Evolutionary conservation across 208 protist genomes (phyloP).

Genomic region (Crithidia mellificae): DNA sequence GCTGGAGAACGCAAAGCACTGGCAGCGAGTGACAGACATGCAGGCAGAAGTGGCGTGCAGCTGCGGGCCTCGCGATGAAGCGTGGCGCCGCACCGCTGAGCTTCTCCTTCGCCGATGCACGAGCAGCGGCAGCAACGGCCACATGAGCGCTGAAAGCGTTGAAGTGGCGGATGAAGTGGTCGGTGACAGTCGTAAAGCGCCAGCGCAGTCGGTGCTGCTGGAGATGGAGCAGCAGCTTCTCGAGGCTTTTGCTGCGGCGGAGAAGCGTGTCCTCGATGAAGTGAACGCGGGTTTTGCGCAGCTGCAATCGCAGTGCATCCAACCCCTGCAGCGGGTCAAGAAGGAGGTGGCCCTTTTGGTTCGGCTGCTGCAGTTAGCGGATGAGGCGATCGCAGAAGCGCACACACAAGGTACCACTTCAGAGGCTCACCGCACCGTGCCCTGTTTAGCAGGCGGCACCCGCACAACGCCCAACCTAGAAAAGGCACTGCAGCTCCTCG

Average conservation of each 20-base stretch:
- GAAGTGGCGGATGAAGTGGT: background rate
- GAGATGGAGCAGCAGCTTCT: constrained; percentile 29
- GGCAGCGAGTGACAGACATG: constrained; percentile 46
- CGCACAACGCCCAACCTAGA: constrained; percentile 22
- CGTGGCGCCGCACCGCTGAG: constrained; percentile 20
- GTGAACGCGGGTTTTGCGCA: constrained; percentile 22
- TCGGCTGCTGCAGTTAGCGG: constrained; percentile 34
- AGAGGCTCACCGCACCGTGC: background rate
- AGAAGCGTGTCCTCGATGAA: constrained; percentile 1
- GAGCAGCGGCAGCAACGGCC: background rate
- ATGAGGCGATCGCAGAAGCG: constrained; percentile 6
- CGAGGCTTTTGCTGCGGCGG: constrained; percentile 5
- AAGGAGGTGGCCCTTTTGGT: constrained; percentile 25
- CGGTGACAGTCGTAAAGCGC: background rate
- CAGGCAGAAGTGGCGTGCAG: constrained; percentile 12
- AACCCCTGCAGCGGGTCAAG: constrained; percentile 6
- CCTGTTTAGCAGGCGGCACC: background rate
- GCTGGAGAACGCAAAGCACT: constrained; percentile 51
- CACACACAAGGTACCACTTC: background rate
- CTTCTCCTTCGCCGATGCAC: constrained; percentile 17
- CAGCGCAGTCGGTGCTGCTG: constrained; percentile 9
- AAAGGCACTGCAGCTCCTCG: constrained; percentile 6
- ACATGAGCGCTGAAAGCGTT: no score
- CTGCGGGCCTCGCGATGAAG: constrained; percentile 2
- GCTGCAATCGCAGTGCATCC: background rate